Evolutionary conservation across 495 filamentous ascomycete genomes (phyloP), one percentile per base, ranked within the genome.

Genomic region (Massariosphaeria phaeospora): DNA sequence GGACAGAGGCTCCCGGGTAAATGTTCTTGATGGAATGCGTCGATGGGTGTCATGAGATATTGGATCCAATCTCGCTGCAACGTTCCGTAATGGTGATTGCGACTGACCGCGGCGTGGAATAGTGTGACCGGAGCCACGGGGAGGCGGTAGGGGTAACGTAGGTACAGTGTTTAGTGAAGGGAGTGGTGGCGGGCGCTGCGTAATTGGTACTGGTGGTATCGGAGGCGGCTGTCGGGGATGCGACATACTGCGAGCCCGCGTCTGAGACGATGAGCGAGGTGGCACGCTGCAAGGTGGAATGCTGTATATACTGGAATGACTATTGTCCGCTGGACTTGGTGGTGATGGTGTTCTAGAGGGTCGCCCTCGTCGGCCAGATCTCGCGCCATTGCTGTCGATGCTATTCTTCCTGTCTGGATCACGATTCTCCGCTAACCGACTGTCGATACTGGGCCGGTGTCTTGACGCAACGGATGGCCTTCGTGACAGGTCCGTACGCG

Each of bases 231-330:
- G 38, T 27, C 54, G 34, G 11, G 39, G 24, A 8, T 35, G 52
- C 18, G 51, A 62, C 24, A 45, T 33, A 33, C 53, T 59, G 21
- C 40, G 30, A 15, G 48, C 40, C 10, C 64, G 49, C 0, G 48
- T 40, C 43, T 63, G 47, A 9, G 69, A 72, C 5, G 68, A 70
- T 5, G 68, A 69, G 17, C 69, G 64, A 26, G 55, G 62, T 21
- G 69, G 69, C 9, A 72, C 64, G 43, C 57, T 70, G 17, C 61
- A 56, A n/a, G 48, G 53, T 1, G 69, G 69, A 27, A 70, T 67
- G 46, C 59, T 67, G 61, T 68, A 70, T 36, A 69, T 52, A 48
- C 63, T 66, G 3, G 65, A 61, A 53, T 62, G 40, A 44, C 44
- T 63, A 55, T 69, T 66, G 35, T 66, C 66, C 26, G 50, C 51